Base-by-base conservation (phyloP, 345 rosid genomes). In the Gossypium sturtianum region DNA sequence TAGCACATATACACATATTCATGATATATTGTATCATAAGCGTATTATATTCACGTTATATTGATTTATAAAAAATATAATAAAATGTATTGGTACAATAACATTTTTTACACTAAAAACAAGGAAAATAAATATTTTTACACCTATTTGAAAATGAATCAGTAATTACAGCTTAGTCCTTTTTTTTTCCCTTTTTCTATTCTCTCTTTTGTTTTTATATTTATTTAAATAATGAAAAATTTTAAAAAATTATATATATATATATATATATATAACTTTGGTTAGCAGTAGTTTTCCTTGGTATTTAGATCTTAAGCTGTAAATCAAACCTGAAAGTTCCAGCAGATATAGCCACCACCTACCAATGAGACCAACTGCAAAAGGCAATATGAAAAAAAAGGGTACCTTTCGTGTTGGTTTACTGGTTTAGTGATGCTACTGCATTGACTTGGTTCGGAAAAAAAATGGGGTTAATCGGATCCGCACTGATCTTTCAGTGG, bases 401-500 rank as follows among this genome's bases (percentile, higher is more conserved):
- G 67, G 48, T 4, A 2, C 10, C 8, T n/a, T 65, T 65, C 41
- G 3, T 73, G 59, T 51, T 16, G 34, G 43, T 43, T 48, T 66
- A 20, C 52, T 44, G 73, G 56, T 45, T 34, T 57, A 45, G 60
- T 6, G 15, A 60, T 6, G 17, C 19, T 20, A 62, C 53, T 7
- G 1, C 17, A 54, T 7, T 52, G 29, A 57, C 48, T 68, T 51
- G 62, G 29, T 54, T n/a, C 17, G 2, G 15, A 25, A 44, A 69
- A 70, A 8, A 20, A 49, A 9, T 25, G 25, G 41, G 61, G 73
- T 63, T 76, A 71, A 72, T 51, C 10, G 62, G 79, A 77, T 9
- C 75, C 71, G 60, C 66, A 77, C 67, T 59, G 81, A 69, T 78
- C 83, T 75, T 75, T 75, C 75, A 74, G 79, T 41, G 16, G 60